Percentiles rank a stretch among this genome's conserved stretches.
Conservation (phyloP, 495 filamentous ascomycete species). For the Neurospora pannonica region DNA sequence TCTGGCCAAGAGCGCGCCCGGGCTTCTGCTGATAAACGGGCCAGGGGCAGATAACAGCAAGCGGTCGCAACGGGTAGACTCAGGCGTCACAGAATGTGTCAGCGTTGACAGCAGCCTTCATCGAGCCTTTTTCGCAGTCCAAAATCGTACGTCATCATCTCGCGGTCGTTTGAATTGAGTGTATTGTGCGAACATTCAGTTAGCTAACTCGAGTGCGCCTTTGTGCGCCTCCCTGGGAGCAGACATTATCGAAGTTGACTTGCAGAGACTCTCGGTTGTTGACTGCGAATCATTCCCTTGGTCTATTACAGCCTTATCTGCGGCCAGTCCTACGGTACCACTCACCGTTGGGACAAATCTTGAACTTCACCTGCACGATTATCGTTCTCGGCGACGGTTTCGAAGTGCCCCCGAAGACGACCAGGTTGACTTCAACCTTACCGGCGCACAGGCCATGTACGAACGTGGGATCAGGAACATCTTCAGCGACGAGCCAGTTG, state of each 20-base stretch:
- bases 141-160: constrained; percentile 43
- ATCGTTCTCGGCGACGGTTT: constrained; percentile 32
- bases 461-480: constrained; percentile 14
- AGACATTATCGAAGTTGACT: constrained; percentile 72
- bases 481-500: constrained; percentile 32
- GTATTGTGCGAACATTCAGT: background rate
- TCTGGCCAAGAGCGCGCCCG: constrained; percentile 52
- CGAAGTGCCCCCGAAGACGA: constrained; percentile 11
- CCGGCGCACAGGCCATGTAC: constrained; percentile 24
- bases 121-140: constrained; percentile 68
- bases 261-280: constrained; percentile 65
- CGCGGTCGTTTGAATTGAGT: background rate
- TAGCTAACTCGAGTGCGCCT: background rate
- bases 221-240: background rate
- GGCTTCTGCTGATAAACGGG: constrained; percentile 48
- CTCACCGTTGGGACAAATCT: constrained; percentile 79
- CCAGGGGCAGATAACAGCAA: constrained; percentile 32
- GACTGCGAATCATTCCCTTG: constrained; percentile 69
- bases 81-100: constrained; percentile 75
- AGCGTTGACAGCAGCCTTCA: constrained; percentile 64
- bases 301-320: constrained; percentile 74
- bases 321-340: constrained; percentile 61
- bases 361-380: constrained; percentile 78
- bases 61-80: constrained; percentile 41
- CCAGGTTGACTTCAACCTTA: constrained; percentile 14